Evolutionary conservation across 2,329 filamentous ascomycete genomes (phyloP).

Genomic region (Teratosphaeria zuluensis): DNA sequence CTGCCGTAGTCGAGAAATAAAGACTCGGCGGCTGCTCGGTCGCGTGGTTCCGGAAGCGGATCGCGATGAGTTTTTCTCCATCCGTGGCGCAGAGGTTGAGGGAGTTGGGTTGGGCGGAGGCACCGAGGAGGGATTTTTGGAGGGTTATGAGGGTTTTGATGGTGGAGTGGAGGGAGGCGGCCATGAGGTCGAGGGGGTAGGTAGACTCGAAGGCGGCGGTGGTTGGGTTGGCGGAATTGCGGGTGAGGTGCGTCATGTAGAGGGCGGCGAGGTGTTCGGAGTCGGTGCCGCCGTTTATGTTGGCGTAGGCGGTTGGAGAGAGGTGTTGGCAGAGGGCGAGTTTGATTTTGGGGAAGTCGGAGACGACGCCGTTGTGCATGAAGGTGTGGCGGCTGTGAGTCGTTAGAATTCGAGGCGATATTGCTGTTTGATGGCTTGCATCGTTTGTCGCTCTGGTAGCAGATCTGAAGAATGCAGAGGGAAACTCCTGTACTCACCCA

Average conservation of each 20-base stretch:
- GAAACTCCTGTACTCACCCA: conserved; percentile 26
- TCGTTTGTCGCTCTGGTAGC: not conserved
- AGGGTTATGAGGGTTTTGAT: conserved; percentile 36
- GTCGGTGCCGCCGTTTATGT: conserved; percentile 43
- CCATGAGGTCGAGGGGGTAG: conserved; percentile 36
- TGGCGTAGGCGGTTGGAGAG: conserved; percentile 38
- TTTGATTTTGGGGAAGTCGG: conserved; percentile 38
- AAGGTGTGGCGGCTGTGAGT: conserved; percentile 33
- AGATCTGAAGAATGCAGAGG: too few relatives aligned
- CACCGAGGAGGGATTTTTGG: conserved; percentile 35
- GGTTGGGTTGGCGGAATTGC: conserved; percentile 2
- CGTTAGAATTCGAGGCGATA: not conserved
- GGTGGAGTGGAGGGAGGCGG: conserved; percentile 32
- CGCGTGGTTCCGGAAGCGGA: conserved; percentile 44
- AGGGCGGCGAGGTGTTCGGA: conserved; percentile 43
- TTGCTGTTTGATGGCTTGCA: too few relatives aligned
- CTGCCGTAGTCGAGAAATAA: conserved; percentile 41
- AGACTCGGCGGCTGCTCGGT: conserved; percentile 43
- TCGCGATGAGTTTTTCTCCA: conserved; percentile 40
- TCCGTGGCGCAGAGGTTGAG: conserved; percentile 46
- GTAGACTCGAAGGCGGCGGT: conserved; percentile 25
- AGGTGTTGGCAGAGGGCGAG: conserved; percentile 37
- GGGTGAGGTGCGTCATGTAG: conserved; percentile 38
- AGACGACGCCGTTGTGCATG: conserved; percentile 48
- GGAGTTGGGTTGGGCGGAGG: conserved; percentile 36